Evolutionary conservation across 106 monocot genomes (phyloP).

Genomic region (Alisma plantagoaquatica): DNA sequence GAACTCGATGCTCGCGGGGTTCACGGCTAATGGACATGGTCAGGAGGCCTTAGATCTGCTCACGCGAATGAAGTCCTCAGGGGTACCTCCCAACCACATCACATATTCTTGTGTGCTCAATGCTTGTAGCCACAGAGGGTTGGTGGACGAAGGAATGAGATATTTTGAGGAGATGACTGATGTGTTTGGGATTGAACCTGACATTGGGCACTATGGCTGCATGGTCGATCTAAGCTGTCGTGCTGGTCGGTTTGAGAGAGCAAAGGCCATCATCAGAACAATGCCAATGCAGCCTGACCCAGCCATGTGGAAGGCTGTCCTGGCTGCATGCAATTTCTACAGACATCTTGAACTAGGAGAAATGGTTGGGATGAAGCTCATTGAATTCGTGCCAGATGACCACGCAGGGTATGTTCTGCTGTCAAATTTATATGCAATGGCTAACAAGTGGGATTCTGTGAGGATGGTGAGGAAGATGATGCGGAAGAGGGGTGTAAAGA

Average conservation of each 20-base stretch:
- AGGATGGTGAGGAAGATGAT: constrained; percentile 39
- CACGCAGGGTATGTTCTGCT: constrained; percentile 46
- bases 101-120: constrained; percentile 40
- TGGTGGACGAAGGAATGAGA: constrained; percentile 24
- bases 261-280: constrained; percentile 26
- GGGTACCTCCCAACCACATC: constrained; percentile 31
- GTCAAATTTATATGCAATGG: constrained; percentile 45
- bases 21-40: constrained; percentile 34
- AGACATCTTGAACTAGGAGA: constrained; percentile 35
- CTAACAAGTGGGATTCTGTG: constrained; percentile 39
- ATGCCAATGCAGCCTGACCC: constrained; percentile 62
- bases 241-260: constrained; percentile 38
- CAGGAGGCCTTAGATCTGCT: constrained; percentile 25
- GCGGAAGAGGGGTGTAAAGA: constrained; percentile 43
- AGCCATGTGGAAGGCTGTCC: constrained; percentile 46
- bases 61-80: constrained; percentile 15
- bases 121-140: constrained; percentile 63
- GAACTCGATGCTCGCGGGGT: constrained; percentile 53
- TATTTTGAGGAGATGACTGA: constrained; percentile 33
- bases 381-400: constrained; percentile 36
- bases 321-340: constrained; percentile 47
- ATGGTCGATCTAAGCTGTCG: constrained; percentile 59
- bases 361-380: constrained; percentile 38
- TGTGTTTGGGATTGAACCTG: constrained; percentile 34
- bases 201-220: constrained; percentile 57